Evolutionary conservation across 2,329 filamentous ascomycete species (phyloP), one percentile per base, ranked within the genome.

Genomic region (Diaporthe sp.): DNA sequence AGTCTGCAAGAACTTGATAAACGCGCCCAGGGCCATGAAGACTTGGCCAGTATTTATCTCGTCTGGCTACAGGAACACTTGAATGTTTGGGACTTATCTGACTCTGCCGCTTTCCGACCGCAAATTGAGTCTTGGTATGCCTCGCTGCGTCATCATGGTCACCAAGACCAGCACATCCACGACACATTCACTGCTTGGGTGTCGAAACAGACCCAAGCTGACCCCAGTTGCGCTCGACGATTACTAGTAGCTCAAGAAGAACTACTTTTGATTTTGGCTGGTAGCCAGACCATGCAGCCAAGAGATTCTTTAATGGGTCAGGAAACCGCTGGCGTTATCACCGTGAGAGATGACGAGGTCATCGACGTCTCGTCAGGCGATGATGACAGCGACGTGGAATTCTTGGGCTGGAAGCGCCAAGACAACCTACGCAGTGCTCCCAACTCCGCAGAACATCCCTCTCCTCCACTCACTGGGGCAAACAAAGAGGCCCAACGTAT

Each of bases 181-280:
- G 39, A 66, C 27, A 27, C 58, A 2, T 71, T 74, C 30, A 6
- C 39, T 74, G 25, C 76, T 75, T 42, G 78, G 77, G 69, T 73
- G 10, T 44, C 68, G 30, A 42, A 13, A 10, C 37, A 63, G 32
- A 39, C 55, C 9, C 17, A 56, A 5, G 15, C 10, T 15, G 51
- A 75, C 37, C 30, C 72, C n/a, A 39, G 32, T 58, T 68, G 61
- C 42, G 71, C 58, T 15, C 47, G 71, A 9, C 71, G 65, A 25
- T 37, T 75, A 7, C 19, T 55, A 35, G 39, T 70, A 10, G 42
- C 58, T 9, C 22, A 70, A 30, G 30, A 73, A 32, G 71, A 73
- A 37, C 30, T 75, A 9, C 30, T n/a, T 22, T 13, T 19, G 2
- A 22, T n/a, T 15, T 39, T 70, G 25, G 56, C 19, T 42, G 39